phyloP scores from a whole-genome alignment of 345 rosid species.

The thale cress (Arabidopsis thaliana) region DNA sequence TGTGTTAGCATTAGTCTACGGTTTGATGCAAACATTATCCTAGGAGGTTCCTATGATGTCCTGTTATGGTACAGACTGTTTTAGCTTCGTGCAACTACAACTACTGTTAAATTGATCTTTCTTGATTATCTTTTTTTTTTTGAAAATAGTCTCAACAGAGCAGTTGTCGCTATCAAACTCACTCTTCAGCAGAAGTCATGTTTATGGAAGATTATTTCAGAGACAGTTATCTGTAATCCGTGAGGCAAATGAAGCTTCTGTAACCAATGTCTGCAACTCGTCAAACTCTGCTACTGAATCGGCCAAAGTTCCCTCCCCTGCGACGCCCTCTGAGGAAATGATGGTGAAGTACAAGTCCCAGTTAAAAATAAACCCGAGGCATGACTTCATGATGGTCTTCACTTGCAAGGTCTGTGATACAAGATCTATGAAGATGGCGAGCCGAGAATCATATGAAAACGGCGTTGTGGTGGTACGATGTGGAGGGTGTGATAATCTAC shows the following conservation, averaged over 20 bases:
- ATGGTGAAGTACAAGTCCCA: conserved; percentile 55
- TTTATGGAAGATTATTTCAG: conserved; percentile 49
- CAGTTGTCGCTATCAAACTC: conserved; percentile 46
- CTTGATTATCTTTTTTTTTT: background rate
- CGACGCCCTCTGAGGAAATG: conserved; percentile 35
- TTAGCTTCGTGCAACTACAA: background rate
- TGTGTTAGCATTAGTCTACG: no score
- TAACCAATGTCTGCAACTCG: conserved; percentile 36
- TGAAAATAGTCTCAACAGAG: conserved; percentile 38
- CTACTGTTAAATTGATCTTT: background rate
- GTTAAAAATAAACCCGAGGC: conserved; percentile 71
- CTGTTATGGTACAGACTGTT: conserved; percentile 14
- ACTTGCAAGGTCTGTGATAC: conserved; percentile 94
- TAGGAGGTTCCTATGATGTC: background rate
- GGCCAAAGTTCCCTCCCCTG: conserved; percentile 32
- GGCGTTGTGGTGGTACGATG: conserved; percentile 90
- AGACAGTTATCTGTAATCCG: conserved; percentile 42
- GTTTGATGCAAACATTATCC: background rate
- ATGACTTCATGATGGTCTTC: conserved; percentile 84
- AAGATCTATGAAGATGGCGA: conserved; percentile 72
- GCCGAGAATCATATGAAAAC: conserved; percentile 79
- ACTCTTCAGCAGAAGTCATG: conserved; percentile 46
- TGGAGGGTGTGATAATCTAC: conserved; percentile 81
- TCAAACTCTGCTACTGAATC: conserved; percentile 36
- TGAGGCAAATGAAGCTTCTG: conserved; percentile 36